A percentile compares a stretch with the other conserved stretches of the same genome.
Evolutionary conservation across 2,329 filamentous ascomycete species (phyloP).

Genomic region (Neonectria punicea): DNA sequence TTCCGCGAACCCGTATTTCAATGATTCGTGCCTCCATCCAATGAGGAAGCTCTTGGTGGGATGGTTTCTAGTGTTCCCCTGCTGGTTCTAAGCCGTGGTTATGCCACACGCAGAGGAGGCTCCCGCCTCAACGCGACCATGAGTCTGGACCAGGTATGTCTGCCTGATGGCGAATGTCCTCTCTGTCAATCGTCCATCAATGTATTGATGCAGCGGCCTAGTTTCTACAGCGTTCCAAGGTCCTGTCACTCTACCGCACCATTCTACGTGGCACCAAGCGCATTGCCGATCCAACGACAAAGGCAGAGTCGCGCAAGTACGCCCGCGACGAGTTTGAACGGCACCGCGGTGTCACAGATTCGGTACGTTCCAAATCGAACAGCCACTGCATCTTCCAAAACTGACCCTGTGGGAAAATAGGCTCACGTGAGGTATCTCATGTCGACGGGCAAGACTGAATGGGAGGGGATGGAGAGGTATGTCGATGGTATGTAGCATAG

Average conservation of each 20-base stretch:
- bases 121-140: conserved; percentile 53
- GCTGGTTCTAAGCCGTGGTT: conserved; percentile 47
- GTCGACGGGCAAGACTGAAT: conserved; percentile 73
- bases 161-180: conserved; percentile 5
- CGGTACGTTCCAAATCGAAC: conserved; percentile 54
- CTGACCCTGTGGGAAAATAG: conserved; percentile 47
- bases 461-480: conserved; percentile 68
- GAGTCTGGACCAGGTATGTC: conserved; percentile 67
- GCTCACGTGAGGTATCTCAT: conserved; percentile 71
- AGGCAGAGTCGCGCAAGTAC: conserved; percentile 65
- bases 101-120: conserved; percentile 46
- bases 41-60: conserved; percentile 37
- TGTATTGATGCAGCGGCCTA: conserved; percentile 42
- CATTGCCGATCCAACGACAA: conserved; percentile 62
- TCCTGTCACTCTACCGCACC: conserved; percentile 66
- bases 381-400: not conserved
- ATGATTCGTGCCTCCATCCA: conserved; percentile 23
- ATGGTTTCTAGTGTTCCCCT: conserved; percentile 43
- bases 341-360: conserved; percentile 65
- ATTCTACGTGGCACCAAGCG: conserved; percentile 65
- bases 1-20: conserved; percentile 2
- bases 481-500: conserved; percentile 50
- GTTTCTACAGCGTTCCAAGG: conserved; percentile 69
- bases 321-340: conserved; percentile 71
- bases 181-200: not conserved